Base-by-base conservation (phyloP, 148 eudicot genomes). In the Agrostemma githago region DNA sequence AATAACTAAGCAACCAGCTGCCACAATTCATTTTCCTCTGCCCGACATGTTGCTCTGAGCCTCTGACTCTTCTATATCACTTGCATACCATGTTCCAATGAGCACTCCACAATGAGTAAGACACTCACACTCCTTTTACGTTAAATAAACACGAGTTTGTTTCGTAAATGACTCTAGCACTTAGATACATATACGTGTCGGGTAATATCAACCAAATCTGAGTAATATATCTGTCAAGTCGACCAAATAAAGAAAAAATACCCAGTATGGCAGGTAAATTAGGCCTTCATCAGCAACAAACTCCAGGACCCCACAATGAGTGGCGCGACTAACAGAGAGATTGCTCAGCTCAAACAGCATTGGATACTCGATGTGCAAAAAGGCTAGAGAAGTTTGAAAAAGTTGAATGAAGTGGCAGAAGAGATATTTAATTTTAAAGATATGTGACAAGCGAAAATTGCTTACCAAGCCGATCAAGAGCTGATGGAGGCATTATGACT, bases 401-500 rank as follows among this genome's bases (percentile, higher is more conserved):
- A 61, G 70, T 26, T 72, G 38, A 62, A 76, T 39, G 74, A 64
- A 60, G 41, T 59, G 62, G 51, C 65, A 65, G 16, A 16, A 60
- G 61, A 41, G 16, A 51, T 26, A 61, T 2, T 21, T 7, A 63
- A 63, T 51, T 17, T 63, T 11, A 51, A 58, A 19, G 58, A 37
- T 5, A 65, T 7, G 61, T 62, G 8, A 46, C 8, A n/a, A 21
- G n/a, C 48, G 5, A 41, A 41, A 17, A 14, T 51, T 34, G 17
- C 79, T 80, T 68, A 80, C 83, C 83, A 72, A 80, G 83, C 15
- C 83, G 83, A 62, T 80, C 83, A 62, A 80, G 83, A 72, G 83
- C 83, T 60, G 83, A 80, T 68, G 83, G 83, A 62, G 83, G 83
- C 83, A 80, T 80, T 77, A 80, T 80, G 66, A 80, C 83, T 80